Conservation (phyloP, 768 basidiomycete genomes). For the Tricholoma hemisulphureum region DNA sequence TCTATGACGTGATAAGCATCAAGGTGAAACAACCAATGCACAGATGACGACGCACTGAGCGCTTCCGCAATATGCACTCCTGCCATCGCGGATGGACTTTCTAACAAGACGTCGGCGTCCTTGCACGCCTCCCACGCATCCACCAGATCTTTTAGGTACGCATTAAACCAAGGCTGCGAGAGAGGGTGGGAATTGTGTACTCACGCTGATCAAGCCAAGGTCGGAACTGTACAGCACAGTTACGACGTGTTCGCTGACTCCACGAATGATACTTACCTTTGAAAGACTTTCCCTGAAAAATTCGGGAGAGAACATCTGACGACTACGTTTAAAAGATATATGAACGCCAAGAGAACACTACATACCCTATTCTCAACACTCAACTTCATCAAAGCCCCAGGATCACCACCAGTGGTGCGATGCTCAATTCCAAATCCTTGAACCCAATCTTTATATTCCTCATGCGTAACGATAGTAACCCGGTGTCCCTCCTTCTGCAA, state of each 20-base stretch:
- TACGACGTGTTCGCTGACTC: not conserved
- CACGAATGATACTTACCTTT: slow-evolving; percentile 37
- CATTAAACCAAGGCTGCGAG: not conserved
- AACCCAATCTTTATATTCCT: slow-evolving; percentile 55
- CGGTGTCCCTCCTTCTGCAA: slow-evolving; percentile 49
- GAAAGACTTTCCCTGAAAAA: slow-evolving; percentile 65
- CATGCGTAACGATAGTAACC: slow-evolving; percentile 58
- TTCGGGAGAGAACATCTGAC: slow-evolving; percentile 65
- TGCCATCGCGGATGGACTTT: slow-evolving; percentile 67
- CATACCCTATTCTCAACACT: slow-evolving; percentile 41
- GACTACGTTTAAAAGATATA: not conserved
- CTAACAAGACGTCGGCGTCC: slow-evolving; percentile 65
- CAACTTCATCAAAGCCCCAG: slow-evolving; percentile 66
- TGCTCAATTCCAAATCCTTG: slow-evolving; percentile 58
- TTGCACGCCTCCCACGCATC: slow-evolving; percentile 64
- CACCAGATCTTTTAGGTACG: slow-evolving; percentile 43
- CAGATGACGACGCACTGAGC: slow-evolving; percentile 37
- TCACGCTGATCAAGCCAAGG: slow-evolving; percentile 63
- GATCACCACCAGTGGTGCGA: slow-evolving; percentile 66
- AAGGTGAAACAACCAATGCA: not conserved
- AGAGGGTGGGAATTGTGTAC: slow-evolving; percentile 19
- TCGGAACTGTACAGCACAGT: slow-evolving; percentile 42
- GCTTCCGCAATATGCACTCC: slow-evolving; percentile 74
- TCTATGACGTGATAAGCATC: slow-evolving; percentile 26
- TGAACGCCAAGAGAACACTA: not conserved